Evolutionary conservation across 1,284 basidiomycete species (phyloP).

Genomic region (Meripilus lineatus): DNA sequence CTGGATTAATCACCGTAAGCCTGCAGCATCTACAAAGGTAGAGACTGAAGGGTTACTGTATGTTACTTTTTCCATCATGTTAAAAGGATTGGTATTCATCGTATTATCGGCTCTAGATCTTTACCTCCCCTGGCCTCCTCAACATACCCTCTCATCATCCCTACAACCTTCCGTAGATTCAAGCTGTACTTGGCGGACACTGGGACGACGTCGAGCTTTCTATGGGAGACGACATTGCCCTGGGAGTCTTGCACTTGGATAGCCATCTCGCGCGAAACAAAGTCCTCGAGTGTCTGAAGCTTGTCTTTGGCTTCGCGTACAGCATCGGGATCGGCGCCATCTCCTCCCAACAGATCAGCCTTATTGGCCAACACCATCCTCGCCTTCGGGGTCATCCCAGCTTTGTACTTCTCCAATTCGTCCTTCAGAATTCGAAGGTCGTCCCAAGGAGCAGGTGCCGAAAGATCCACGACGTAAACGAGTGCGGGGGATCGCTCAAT

Average conservation of each 20-base stretch:
- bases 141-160: constrained; percentile 61
- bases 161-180: constrained; percentile 67
- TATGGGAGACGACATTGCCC: constrained; percentile 28
- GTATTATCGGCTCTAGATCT: no score
- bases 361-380: constrained; percentile 92
- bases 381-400: constrained; percentile 72
- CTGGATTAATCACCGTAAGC: no score
- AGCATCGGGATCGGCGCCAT: constrained; percentile 35
- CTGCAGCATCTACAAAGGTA: no score
- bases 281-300: constrained; percentile 48
- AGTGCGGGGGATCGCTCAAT: constrained; percentile 91
- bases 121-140: constrained; percentile 39
- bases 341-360: constrained; percentile 72
- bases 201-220: constrained; percentile 62
- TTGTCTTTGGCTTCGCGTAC: constrained; percentile 56
- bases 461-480: constrained; percentile 90
- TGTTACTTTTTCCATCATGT: no score
- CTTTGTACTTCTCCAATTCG: constrained; percentile 84
- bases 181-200: constrained; percentile 79
- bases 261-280: constrained; percentile 45
- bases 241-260: constrained; percentile 19
- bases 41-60: no score
- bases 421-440: constrained; percentile 70
- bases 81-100: no score
- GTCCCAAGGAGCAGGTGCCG: constrained; percentile 65